Conservation (phyloP, 2,329 filamentous ascomycete genomes). For the Ascochyta fabae region DNA sequence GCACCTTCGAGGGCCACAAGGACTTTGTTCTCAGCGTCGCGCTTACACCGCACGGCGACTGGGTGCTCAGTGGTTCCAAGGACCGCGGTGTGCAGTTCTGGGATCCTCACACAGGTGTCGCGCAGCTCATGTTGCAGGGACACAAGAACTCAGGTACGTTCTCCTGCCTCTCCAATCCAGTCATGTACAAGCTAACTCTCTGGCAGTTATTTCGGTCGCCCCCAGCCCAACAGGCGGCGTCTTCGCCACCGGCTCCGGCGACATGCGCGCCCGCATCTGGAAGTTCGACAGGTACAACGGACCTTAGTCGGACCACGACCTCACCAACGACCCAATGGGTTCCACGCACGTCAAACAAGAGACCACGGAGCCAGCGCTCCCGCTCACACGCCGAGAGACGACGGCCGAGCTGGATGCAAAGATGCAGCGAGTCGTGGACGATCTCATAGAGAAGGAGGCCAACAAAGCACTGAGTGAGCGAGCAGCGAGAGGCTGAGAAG, state of each 20-base stretch:
- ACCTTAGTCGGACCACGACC: conserved; percentile 26
- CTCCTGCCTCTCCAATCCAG: background rate
- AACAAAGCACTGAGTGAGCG: background rate
- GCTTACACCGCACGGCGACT: conserved; percentile 88
- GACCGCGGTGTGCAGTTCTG: conserved; percentile 98
- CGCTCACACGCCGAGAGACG: background rate
- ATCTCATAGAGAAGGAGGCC: too few relatives aligned
- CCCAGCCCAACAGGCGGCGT: conserved; percentile 86
- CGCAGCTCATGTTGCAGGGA: conserved; percentile 97
- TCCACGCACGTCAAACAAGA: background rate
- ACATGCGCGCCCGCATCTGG: conserved; percentile 98
- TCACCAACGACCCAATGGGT: background rate
- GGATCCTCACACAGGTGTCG: conserved; percentile 91
- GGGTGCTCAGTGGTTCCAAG: conserved; percentile 97
- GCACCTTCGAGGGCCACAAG: conserved; percentile 97
- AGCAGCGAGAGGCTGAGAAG: background rate
- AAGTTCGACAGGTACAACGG: conserved; percentile 56
- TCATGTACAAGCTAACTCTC: conserved; percentile 20
- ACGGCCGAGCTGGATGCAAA: background rate
- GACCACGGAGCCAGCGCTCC: background rate
- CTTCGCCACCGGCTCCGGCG: conserved; percentile 95
- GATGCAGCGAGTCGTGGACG: background rate
- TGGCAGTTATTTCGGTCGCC: conserved; percentile 87
- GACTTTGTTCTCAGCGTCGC: conserved; percentile 97
- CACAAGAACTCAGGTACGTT: conserved; percentile 88